A percentile compares a stretch with the other conserved stretches of the same genome.
phyloP scores from a whole-genome alignment of 192 early-diverging fungal genomes.

The Entophlyctis helioformis region DNA sequence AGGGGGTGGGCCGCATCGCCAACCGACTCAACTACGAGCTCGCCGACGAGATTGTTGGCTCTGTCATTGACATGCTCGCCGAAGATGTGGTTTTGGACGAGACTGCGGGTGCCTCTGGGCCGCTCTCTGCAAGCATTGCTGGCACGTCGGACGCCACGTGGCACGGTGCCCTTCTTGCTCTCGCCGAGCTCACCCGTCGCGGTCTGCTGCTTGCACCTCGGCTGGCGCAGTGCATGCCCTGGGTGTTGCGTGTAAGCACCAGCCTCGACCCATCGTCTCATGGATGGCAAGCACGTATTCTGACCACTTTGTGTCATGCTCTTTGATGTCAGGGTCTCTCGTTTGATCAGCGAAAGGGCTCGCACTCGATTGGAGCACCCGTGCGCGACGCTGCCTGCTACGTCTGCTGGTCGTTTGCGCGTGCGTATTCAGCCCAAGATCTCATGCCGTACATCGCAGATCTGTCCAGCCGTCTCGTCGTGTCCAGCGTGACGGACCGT shows the following conservation, averaged over 20 bases:
- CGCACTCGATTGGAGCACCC: slow-evolving; percentile 84
- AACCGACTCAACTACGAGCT: slow-evolving; percentile 67
- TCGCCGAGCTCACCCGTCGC: slow-evolving; percentile 84
- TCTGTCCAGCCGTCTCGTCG: slow-evolving; percentile 66
- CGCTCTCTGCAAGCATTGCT: too few relatives aligned
- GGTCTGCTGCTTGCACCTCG: slow-evolving; percentile 68
- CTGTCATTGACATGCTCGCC: slow-evolving; percentile 66
- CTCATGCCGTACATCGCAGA: slow-evolving; percentile 48
- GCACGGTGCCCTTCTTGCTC: slow-evolving; percentile 85
- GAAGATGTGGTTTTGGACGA: slow-evolving; percentile 64
- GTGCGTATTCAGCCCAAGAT: slow-evolving; percentile 67
- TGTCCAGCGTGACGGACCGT: slow-evolving; percentile 77
- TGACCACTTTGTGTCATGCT: too few relatives aligned
- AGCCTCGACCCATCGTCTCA: too few relatives aligned
- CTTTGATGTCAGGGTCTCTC: slow-evolving; percentile 62
- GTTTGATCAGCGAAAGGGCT: slow-evolving; percentile 81
- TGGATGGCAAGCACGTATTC: too few relatives aligned
- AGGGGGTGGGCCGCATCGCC: slow-evolving; percentile 84
- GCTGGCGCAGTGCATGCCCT: slow-evolving; percentile 61
- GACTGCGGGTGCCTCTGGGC: too few relatives aligned
- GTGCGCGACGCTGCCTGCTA: slow-evolving; percentile 96
- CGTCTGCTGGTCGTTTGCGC: slow-evolving; percentile 94
- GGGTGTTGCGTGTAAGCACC: slow-evolving; percentile 57
- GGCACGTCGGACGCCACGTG: slow-evolving; percentile 81
- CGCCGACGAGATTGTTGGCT: slow-evolving; percentile 69